Conservation (phyloP, 139 green algal genomes). For the Picochlorum sp. region DNA sequence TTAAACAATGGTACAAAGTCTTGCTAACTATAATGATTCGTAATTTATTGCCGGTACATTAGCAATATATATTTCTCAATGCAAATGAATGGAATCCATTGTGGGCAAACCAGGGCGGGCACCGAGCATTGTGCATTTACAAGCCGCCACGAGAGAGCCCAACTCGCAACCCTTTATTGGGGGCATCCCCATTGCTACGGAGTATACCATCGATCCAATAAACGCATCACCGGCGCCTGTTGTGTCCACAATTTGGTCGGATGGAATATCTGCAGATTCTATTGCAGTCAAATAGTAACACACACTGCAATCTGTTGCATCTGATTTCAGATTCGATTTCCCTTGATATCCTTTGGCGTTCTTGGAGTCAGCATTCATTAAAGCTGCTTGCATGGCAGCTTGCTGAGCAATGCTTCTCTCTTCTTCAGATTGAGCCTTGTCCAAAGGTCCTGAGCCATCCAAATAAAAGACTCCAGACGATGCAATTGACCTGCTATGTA, state of each 20-base stretch:
- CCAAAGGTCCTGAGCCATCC: neutral
- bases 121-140: conserved; percentile 73
- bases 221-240: conserved; percentile 92
- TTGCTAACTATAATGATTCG: too few species aligned
- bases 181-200: conserved; percentile 38
- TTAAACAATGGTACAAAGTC: too few species aligned
- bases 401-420: neutral
- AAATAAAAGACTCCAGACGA: neutral
- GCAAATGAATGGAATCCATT: neutral
- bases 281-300: conserved; percentile 8
- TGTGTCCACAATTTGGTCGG: conserved; percentile 64
- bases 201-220: conserved; percentile 75
- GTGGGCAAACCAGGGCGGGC: conserved; percentile 63
- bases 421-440: neutral
- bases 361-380: conserved; percentile 48
- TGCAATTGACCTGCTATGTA: neutral
- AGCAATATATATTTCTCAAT: too few species aligned
- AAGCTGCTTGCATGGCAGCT: conserved; percentile 34
- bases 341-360: conserved; percentile 4
- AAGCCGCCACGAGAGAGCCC: conserved; percentile 60
- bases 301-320: neutral
- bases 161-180: conserved; percentile 33
- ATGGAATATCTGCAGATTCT: conserved; percentile 17
- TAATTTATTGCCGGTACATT: conserved; percentile 1
- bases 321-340: neutral